A percentile compares a stretch with the other conserved stretches of the same genome.
These are phyloP conservation scores for Dendrobium nobile DNA, from an alignment of 106 monocot genomes.

Conservation along the genomic window DNA sequence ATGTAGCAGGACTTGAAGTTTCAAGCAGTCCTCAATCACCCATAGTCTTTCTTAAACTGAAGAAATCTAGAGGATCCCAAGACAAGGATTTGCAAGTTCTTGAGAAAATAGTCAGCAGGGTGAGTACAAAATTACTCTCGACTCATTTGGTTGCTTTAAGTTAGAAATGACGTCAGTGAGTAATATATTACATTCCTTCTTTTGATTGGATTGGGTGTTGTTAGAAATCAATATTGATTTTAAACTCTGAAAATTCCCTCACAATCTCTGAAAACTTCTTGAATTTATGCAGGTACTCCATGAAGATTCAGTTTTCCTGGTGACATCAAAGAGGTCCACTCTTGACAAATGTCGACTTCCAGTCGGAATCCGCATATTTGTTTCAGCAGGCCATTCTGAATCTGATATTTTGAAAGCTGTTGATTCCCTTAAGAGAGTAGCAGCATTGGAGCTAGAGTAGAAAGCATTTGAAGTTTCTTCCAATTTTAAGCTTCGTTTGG, in stretches of 20 bases:
- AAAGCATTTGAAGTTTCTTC: background rate
- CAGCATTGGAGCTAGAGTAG: constrained; percentile 18
- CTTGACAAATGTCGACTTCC: constrained; percentile 57
- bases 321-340: constrained; percentile 45
- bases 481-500: too few relatives aligned
- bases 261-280: background rate
- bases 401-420: constrained; percentile 32
- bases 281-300: constrained; percentile 25
- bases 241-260: background rate
- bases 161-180: background rate
- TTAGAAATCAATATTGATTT: background rate
- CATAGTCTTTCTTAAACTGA: constrained; percentile 14
- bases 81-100: constrained; percentile 16
- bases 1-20: constrained; percentile 15
- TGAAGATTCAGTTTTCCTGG: constrained; percentile 45
- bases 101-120: constrained; percentile 23
- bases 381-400: constrained; percentile 54
- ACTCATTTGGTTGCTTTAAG: background rate
- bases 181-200: background rate
- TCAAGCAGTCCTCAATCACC: constrained; percentile 20
- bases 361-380: constrained; percentile 44
- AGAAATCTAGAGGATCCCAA: constrained; percentile 16
- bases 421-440: constrained; percentile 49
- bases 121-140: constrained; percentile 2
- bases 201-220: background rate